Evolutionary conservation across 164 flowering plant species (phyloP).

Genomic region (Sedum album): DNA sequence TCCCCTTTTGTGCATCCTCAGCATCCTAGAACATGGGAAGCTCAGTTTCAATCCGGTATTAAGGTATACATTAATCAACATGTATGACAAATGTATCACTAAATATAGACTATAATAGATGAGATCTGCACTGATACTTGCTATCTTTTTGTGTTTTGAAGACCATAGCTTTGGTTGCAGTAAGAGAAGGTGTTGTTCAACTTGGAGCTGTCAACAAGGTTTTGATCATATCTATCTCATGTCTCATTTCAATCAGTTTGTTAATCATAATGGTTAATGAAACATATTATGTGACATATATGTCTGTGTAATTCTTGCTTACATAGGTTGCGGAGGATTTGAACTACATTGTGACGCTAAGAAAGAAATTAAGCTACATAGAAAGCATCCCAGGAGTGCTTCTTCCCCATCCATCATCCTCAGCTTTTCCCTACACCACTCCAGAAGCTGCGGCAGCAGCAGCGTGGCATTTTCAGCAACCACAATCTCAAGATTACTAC

Average conservation of each 20-base stretch:
- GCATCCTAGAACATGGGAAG: slow-evolving; percentile 99
- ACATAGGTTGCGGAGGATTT: slow-evolving; percentile 74
- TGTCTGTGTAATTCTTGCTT: not conserved
- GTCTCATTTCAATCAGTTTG: no score
- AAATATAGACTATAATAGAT: not conserved
- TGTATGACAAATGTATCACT: not conserved
- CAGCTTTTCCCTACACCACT: slow-evolving; percentile 38
- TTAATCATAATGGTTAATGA: no score
- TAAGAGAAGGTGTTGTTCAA: slow-evolving; percentile 90
- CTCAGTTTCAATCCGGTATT: slow-evolving; percentile 92
- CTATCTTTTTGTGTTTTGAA: slow-evolving; percentile 21
- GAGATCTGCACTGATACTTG: not conserved
- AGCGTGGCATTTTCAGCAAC: slow-evolving; percentile 27
- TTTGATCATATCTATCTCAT: slow-evolving; percentile 8
- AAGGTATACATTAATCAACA: slow-evolving; percentile 39
- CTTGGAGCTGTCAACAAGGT: slow-evolving; percentile 85
- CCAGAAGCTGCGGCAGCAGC: slow-evolving; percentile 17
- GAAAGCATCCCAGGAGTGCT: slow-evolving; percentile 96
- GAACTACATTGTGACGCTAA: slow-evolving; percentile 59
- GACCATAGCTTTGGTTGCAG: slow-evolving; percentile 95
- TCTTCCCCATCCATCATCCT: slow-evolving; percentile 83
- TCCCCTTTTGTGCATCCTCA: slow-evolving; percentile 17
- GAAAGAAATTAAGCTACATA: slow-evolving; percentile 77
- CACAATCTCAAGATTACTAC: not conserved
- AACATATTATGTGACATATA: not conserved